Base-by-base conservation (phyloP, 495 filamentous ascomycete species). In the Symbiotaphrina buchneri region DNA sequence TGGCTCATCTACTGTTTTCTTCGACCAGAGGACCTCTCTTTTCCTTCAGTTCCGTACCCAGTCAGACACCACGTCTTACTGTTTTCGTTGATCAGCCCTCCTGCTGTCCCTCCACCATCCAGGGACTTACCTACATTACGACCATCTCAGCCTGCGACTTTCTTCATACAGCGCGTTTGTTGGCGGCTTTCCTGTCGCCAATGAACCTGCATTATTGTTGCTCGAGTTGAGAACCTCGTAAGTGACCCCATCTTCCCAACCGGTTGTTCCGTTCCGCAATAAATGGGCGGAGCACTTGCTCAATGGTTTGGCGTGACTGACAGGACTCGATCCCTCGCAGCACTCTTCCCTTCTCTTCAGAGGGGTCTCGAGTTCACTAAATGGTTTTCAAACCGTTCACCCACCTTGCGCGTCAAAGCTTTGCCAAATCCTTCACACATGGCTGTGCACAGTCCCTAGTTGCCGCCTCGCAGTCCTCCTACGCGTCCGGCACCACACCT, bases 391-490 rank as follows among this genome's bases (percentile, higher is more conserved):
- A 78, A 48, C 61, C 65, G 43, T 71, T 75, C 42, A 67, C 83
- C 59, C 78, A 82, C 55, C 73, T 95, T 65, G 80, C 90, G 68
- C 87, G 90, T 56, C 80, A 84, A 59, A 85, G 78, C 71, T 74
- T 93, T 48, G 67, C 77, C 41, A 95, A 95, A 65, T 76, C 81
- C 51, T 74, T 95, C 52, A 84, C 81, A 48, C 81, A 92, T 66
- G 85, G 84, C 55, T 94, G 91, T 63, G 80, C 82, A 51, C 85
- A 94, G 51, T 90, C 85, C 40, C 72, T 97, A 56, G 85, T 95
- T 52, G 87, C 87, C 39, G 84, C 80, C 34, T 80, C 82, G 29
- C 84, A 94, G 45, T 72, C 74, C n/a, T 66, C 78, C 51, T 77
- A 82, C 59, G 68, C 82, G 47, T 82, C 81, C 28, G 58, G 71